Percentiles rank a stretch among this genome's conserved stretches.
Evolutionary conservation across 768 basidiomycete genomes (phyloP).

Genomic region (Leccinum subtestaceum): DNA sequence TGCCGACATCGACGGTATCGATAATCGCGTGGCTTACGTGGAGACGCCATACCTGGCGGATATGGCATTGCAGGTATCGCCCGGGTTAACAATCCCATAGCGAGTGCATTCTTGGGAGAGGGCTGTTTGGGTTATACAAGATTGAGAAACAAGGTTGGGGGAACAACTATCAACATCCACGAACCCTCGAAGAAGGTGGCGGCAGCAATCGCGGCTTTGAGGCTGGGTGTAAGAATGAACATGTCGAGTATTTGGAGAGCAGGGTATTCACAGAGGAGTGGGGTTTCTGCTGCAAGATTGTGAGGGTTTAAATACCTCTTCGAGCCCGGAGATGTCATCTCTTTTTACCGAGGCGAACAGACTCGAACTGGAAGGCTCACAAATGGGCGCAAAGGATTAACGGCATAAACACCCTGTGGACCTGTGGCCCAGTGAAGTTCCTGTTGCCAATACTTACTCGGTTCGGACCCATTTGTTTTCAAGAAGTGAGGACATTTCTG

Average conservation of each 20-base stretch:
- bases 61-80: not conserved
- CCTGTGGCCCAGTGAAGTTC: too few relatives aligned
- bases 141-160: not conserved
- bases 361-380: too few relatives aligned
- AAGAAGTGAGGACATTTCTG: too few relatives aligned
- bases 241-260: not conserved
- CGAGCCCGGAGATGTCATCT: too few relatives aligned
- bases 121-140: not conserved
- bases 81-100: not conserved
- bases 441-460: too few relatives aligned
- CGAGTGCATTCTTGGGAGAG: not conserved
- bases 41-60: constrained; percentile 55
- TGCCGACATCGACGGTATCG: not conserved
- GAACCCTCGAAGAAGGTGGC: not conserved
- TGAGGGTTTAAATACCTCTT: too few relatives aligned
- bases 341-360: too few relatives aligned
- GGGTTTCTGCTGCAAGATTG: too few relatives aligned
- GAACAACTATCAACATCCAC: not conserved
- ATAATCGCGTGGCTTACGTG: constrained; percentile 42
- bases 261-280: too few relatives aligned
- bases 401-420: too few relatives aligned
- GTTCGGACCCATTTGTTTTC: too few relatives aligned
- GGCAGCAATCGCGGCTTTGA: not conserved
- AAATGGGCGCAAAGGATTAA: too few relatives aligned
- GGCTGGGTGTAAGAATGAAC: not conserved